Conservation (phyloP, 2,329 filamentous ascomycete genomes). For the Colletotrichum sp. region DNA sequence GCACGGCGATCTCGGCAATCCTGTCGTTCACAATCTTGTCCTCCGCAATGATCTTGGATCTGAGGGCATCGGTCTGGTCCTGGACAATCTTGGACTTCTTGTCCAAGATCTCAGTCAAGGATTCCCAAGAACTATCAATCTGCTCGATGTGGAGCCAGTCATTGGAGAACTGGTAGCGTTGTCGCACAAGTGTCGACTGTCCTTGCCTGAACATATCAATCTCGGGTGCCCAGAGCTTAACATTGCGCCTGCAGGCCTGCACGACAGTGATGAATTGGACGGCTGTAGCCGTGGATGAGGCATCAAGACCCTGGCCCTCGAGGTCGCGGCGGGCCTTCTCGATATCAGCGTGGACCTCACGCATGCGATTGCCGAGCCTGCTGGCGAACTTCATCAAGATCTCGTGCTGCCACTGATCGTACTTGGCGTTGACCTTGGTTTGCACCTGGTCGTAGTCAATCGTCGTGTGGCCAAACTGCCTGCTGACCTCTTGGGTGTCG, state of each 20-base stretch:
- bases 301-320: slow-evolving; percentile 90
- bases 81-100: slow-evolving; percentile 95
- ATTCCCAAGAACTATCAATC: slow-evolving; percentile 94
- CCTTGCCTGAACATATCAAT: slow-evolving; percentile 96
- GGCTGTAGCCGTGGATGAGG: slow-evolving; percentile 93
- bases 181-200: slow-evolving; percentile 87
- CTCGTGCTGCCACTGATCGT: slow-evolving; percentile 99
- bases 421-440: slow-evolving; percentile 98
- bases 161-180: slow-evolving; percentile 90
- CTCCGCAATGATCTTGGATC: slow-evolving; percentile 93
- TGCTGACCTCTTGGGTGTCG: slow-evolving; percentile 93
- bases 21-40: slow-evolving; percentile 90
- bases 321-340: slow-evolving; percentile 89
- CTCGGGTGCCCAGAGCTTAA: slow-evolving; percentile 92
- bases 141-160: slow-evolving; percentile 98
- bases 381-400: slow-evolving; percentile 92
- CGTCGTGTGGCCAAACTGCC: slow-evolving; percentile 89
- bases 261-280: slow-evolving; percentile 99
- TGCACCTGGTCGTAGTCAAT: slow-evolving; percentile 99
- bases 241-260: slow-evolving; percentile 93
- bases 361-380: slow-evolving; percentile 87
- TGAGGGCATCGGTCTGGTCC: slow-evolving; percentile 93
- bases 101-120: slow-evolving; percentile 87
- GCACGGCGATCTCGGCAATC: slow-evolving; percentile 80
- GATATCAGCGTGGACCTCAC: slow-evolving; percentile 90